A percentile compares a stretch with the other conserved stretches of the same genome.
Conservation (phyloP, 768 basidiomycete genomes). For the Macrolepiota albuminosa region DNA sequence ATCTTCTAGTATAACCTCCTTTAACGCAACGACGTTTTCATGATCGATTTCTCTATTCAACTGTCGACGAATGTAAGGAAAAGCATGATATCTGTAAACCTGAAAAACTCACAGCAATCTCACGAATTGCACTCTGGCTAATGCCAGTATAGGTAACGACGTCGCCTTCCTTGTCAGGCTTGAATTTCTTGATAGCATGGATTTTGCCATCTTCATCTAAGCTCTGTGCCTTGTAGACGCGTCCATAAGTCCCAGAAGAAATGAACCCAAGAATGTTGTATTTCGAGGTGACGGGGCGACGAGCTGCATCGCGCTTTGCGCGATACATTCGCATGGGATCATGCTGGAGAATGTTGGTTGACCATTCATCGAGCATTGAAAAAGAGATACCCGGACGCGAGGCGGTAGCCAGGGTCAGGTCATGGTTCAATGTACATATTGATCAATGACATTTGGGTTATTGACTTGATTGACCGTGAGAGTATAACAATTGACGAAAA, state of each 20-base stretch:
- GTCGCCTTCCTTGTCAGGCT: conserved; percentile 99
- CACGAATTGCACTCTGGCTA: conserved; percentile 94
- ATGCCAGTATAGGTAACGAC: conserved; percentile 94
- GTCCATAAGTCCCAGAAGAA: conserved; percentile 95
- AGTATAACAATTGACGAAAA: too few relatives aligned
- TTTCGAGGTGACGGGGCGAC: conserved; percentile 68
- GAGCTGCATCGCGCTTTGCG: conserved; percentile 65
- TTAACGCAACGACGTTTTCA: conserved; percentile 86
- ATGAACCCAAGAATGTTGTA: conserved; percentile 96
- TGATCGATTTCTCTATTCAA: conserved; percentile 87
- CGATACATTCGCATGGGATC: conserved; percentile 90
- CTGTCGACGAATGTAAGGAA: conserved; percentile 32
- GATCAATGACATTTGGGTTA: neutral
- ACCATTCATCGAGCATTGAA: conserved; percentile 29
- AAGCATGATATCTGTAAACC: neutral
- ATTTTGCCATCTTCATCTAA: conserved; percentile 63
- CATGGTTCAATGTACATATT: neutral
- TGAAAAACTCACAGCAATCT: conserved; percentile 74
- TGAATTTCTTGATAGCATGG: conserved; percentile 99
- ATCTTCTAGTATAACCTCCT: conserved; percentile 95
- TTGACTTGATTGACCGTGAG: conserved; percentile 1
- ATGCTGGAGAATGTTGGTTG: conserved; percentile 41
- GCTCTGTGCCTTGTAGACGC: conserved; percentile 96
- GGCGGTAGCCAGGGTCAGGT: conserved; percentile 1
- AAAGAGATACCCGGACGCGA: neutral